Evolutionary conservation across 139 green algal genomes (phyloP).

Genomic region (Micractinium conductrix): DNA sequence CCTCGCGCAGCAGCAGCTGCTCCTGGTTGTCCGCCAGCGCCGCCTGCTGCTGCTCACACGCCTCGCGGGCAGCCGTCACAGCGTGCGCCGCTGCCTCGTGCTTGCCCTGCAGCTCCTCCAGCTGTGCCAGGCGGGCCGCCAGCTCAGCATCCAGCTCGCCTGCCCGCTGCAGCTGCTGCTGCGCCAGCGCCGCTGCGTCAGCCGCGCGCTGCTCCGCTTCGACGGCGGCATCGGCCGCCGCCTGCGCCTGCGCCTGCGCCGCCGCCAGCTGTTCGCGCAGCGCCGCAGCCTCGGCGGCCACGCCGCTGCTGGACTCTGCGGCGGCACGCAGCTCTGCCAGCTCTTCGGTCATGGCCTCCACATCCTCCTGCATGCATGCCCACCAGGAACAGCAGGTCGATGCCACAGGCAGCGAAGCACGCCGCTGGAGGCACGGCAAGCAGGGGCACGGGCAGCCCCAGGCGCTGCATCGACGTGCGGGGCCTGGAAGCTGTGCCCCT

Average conservation of each 20-base stretch:
- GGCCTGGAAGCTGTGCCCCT: too few species aligned
- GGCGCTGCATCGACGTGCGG: too few species aligned
- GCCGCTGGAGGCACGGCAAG: too few species aligned
- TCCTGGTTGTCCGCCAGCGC: not conserved
- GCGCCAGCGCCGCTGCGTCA: not conserved
- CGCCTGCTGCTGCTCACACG: not conserved
- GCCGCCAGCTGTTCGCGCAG: not conserved
- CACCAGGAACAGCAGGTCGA: too few species aligned
- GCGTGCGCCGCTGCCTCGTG: not conserved
- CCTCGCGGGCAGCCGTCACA: not conserved
- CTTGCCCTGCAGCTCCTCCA: constrained; percentile 5
- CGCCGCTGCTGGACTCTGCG: not conserved
- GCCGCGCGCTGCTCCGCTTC: not conserved
- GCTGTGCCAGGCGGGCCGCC: not conserved
- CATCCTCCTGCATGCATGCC: constrained; percentile 27
- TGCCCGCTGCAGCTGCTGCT: not conserved
- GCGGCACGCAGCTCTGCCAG: not conserved
- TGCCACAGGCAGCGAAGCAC: too few species aligned
- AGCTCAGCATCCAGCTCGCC: constrained; percentile 23
- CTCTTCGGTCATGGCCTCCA: not conserved
- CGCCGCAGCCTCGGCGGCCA: not conserved
- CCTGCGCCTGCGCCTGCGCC: not conserved
- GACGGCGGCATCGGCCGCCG: not conserved
- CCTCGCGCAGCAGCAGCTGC: constrained; percentile 6
- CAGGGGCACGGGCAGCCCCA: too few species aligned